A percentile compares a stretch with the other conserved stretches of the same genome.
Conservation (phyloP, 2,329 filamentous ascomycete species). For the Trichophyton verrucosum region DNA sequence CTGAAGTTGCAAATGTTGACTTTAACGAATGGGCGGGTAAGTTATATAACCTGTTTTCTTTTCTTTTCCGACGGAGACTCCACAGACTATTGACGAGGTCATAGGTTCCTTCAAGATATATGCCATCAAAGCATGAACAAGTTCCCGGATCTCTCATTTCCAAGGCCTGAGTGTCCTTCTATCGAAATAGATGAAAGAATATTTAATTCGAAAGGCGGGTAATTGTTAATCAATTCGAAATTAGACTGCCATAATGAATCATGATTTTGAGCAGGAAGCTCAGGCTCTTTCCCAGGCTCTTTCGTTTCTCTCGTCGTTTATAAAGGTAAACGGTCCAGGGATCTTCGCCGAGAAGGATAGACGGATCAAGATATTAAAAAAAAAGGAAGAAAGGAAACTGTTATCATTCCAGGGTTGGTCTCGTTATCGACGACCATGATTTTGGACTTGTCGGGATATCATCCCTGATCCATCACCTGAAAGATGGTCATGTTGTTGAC, state of each 20-base stretch:
- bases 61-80: background rate
- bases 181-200: background rate
- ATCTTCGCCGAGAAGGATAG: too few relatives aligned
- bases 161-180: background rate
- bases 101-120: conserved; percentile 41
- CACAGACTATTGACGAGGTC: background rate
- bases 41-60: conserved; percentile 15
- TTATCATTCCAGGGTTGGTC: background rate
- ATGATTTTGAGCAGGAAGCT: too few relatives aligned
- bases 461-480: conserved; percentile 12
- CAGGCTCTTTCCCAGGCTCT: too few relatives aligned
- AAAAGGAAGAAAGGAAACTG: too few relatives aligned
- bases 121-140: conserved; percentile 38
- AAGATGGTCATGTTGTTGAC: conserved; percentile 16
- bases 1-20: conserved; percentile 23
- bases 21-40: conserved; percentile 42
- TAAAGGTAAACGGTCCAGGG: too few relatives aligned
- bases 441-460: background rate
- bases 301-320: too few relatives aligned
- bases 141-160: background rate
- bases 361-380: too few relatives aligned
- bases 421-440: background rate
- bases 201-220: background rate
- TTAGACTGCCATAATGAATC: too few relatives aligned
- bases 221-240: background rate